A percentile compares a stretch with the other conserved stretches of the same genome.
Conservation (phyloP, 1,284 basidiomycete genomes). For the Lentinus polychrous region DNA sequence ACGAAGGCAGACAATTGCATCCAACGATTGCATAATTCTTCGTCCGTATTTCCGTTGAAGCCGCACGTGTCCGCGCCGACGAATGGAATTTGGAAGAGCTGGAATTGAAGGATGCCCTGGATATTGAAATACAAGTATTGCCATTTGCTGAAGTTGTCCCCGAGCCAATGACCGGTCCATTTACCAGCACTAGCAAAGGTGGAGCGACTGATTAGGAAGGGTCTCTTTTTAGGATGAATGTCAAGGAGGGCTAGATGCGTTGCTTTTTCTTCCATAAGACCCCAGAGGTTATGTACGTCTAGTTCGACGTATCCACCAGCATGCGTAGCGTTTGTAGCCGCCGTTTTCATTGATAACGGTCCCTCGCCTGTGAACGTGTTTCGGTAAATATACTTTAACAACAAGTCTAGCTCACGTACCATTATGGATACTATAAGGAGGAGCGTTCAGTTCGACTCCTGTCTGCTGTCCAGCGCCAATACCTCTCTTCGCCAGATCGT, state of each 20-base stretch:
- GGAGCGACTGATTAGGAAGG: conserved; percentile 60
- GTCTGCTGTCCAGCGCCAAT: conserved; percentile 40
- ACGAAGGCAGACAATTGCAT: conserved; percentile 72
- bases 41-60: conserved; percentile 66
- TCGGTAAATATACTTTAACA: neutral
- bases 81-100: conserved; percentile 70
- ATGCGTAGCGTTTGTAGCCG: conserved; percentile 59
- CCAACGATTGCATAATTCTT: conserved; percentile 80
- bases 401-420: conserved; percentile 28
- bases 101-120: conserved; percentile 70
- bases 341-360: conserved; percentile 39
- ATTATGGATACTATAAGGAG: conserved; percentile 70
- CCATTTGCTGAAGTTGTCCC: conserved; percentile 65
- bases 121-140: conserved; percentile 52
- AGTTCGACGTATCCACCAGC: conserved; percentile 46
- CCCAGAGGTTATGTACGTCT: conserved; percentile 62
- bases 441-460: conserved; percentile 43
- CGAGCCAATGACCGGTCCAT: conserved; percentile 49
- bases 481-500: conserved; percentile 28
- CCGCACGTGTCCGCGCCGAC: conserved; percentile 73
- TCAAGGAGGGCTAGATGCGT: conserved; percentile 49
- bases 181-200: conserved; percentile 62
- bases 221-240: conserved; percentile 47
- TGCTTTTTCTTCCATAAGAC: conserved; percentile 56
- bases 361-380: conserved; percentile 31